Evolutionary conservation across 1,284 basidiomycete genomes (phyloP), one percentile per base, ranked within the genome.

Genomic region (Moesziomyces sp.): DNA sequence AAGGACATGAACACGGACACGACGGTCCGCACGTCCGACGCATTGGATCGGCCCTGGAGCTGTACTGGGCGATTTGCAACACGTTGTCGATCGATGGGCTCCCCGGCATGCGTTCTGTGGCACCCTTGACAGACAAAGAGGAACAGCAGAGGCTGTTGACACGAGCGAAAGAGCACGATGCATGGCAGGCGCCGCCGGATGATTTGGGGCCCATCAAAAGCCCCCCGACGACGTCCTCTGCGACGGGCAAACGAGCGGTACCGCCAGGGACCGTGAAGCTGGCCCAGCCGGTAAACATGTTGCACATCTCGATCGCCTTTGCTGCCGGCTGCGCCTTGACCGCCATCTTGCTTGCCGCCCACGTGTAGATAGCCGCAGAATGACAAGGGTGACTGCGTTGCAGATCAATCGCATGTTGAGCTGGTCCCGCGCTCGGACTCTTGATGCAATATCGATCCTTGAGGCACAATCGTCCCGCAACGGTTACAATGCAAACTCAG

Each of bases 1-100:
- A 40, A 19, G 45, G 46, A 28, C 26, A 28, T 8, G 26, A 28
- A 30, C 33, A 55, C 26, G 53, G 53, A 28, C 16, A 33, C 10
- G 47, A 11, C 30, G 28, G 28, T 46, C 45, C 16, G 45, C 45
- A 14, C 14, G 21, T 24, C 14, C 21, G 45, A 16, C 19, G 28
- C 13, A 24, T 49, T 8, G 47, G n/a, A 11, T 38, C 30, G 13
- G 47, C 47, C n/a, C 19, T 35, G 35, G 56, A 58, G 43, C 30
- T 48, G 16, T 58, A 58, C 51, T 49, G 44, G 56, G 33, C 24
- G 4, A 5, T 51, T 10, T 19, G 30, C 10, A 58, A 58, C 47
- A 40, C 45, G 14, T 21, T 47, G 30, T 47, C 44, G 10, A 40
- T 58, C n/a, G 56, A 58, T 43, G 56, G 46, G n/a, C 44, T 58